These are phyloP conservation scores for Fusarium sp. DNA, from an alignment of 2,329 filamentous ascomycete genomes.

Conservation along the genomic window DNA sequence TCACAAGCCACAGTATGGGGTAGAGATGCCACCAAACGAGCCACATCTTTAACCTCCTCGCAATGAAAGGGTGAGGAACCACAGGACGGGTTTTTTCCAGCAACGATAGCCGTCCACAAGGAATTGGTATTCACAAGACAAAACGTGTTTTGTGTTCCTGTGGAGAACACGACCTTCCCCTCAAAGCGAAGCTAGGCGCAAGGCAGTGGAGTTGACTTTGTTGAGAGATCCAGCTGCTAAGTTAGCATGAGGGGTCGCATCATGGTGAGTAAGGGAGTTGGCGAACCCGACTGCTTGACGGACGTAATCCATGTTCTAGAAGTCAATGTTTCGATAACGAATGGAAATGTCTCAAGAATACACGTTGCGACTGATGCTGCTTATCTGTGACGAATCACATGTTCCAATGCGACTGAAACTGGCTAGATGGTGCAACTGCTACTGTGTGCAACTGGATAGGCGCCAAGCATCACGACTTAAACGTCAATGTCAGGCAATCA, in stretches of 20 bases:
- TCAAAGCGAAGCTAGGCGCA: background rate
- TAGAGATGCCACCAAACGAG: background rate
- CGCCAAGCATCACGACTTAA: background rate
- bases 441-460: background rate
- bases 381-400: background rate
- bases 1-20: conserved; percentile 21
- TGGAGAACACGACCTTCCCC: background rate
- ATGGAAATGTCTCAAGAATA: background rate
- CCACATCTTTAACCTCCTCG: background rate
- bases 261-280: background rate
- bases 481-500: background rate
- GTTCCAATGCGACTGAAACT: background rate
- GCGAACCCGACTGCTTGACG: background rate
- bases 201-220: background rate
- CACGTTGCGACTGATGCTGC: background rate
- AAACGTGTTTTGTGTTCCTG: background rate
- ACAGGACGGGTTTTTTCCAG: background rate
- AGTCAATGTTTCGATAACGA: background rate
- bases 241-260: background rate
- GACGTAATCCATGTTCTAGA: background rate
- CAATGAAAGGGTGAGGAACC: background rate
- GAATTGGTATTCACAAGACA: background rate
- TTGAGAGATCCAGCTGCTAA: background rate
- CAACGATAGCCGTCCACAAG: background rate
- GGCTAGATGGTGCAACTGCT: background rate